Conservation (phyloP, 2,329 filamentous ascomycete genomes). For the Fusarium continuum region DNA sequence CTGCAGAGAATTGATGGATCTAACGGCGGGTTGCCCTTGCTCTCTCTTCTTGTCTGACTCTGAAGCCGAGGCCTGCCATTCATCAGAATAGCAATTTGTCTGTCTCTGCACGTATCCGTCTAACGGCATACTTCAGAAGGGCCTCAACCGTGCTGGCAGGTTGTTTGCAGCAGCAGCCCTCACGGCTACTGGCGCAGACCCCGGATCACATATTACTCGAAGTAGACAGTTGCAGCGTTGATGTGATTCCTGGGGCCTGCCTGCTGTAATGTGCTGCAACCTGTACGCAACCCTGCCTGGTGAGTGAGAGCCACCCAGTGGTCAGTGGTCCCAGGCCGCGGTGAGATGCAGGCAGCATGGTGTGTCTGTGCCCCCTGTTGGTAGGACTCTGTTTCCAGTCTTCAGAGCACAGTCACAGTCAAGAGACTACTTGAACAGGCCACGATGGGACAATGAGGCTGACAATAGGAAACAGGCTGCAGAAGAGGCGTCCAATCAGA, state of each 20-base stretch:
- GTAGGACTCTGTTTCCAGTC: constrained; percentile 17
- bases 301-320: constrained; percentile 39
- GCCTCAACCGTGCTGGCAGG: constrained; percentile 40
- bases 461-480: constrained; percentile 35
- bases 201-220: constrained; percentile 34
- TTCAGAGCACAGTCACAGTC: no score
- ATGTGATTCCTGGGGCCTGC: constrained; percentile 14
- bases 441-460: constrained; percentile 42
- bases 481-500: constrained; percentile 39
- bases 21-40: no score
- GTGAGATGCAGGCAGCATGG: constrained; percentile 33
- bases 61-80: constrained; percentile 34
- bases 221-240: constrained; percentile 39
- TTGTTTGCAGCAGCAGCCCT: constrained; percentile 18
- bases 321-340: constrained; percentile 28
- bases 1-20: no score
- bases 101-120: constrained; percentile 33
- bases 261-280: constrained; percentile 14
- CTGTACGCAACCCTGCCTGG: constrained; percentile 31
- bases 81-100: constrained; percentile 30
- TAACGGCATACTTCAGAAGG: constrained; percentile 32
- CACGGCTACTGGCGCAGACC: constrained; percentile 27
- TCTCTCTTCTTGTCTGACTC: constrained; percentile 21
- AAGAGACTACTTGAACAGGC: constrained; percentile 34
- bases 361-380: constrained; percentile 17